Conservation (phyloP, 305 asterid genomes). For the Stenogyne calaminthoides region DNA sequence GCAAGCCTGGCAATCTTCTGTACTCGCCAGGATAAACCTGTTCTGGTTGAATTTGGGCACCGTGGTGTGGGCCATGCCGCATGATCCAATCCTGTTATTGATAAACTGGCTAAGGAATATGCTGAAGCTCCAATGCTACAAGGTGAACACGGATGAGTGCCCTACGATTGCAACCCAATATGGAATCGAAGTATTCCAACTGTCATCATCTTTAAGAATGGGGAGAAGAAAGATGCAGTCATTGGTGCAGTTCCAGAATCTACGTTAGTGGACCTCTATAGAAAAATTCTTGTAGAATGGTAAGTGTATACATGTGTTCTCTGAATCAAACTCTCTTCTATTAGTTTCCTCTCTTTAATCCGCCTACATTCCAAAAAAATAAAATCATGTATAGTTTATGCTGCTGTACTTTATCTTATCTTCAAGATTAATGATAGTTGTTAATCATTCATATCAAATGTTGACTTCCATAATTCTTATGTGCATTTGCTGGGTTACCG, state of each 20-base stretch:
- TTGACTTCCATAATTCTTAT: constrained; percentile 21
- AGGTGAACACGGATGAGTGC: constrained; percentile 84
- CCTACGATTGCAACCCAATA: constrained; percentile 74
- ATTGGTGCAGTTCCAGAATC: constrained; percentile 92
- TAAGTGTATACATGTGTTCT: constrained; percentile 26
- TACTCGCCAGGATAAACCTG: constrained; percentile 57
- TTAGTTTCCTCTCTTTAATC: constrained; percentile 24
- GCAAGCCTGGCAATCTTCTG: constrained; percentile 59
- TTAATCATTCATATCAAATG: constrained; percentile 11
- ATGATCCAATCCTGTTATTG: constrained; percentile 84
- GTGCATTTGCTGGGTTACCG: neutral
- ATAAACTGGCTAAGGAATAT: constrained; percentile 69
- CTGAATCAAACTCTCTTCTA: constrained; percentile 14
- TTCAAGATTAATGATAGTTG: constrained; percentile 21
- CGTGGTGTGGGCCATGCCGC: constrained; percentile 97
- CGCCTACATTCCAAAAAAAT: constrained; percentile 13
- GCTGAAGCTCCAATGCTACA: constrained; percentile 76
- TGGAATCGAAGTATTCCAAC: constrained; percentile 97
- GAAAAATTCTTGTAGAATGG: constrained; percentile 77
- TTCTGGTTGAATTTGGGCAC: constrained; percentile 95
- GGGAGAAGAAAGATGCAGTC: constrained; percentile 85
- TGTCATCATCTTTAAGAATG: constrained; percentile 70
- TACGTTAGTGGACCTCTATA: constrained; percentile 63
- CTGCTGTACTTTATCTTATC: constrained; percentile 13
- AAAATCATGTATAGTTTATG: constrained; percentile 39